A percentile compares a stretch with the other conserved stretches of the same genome.
phyloP scores from a whole-genome alignment of 805 yeast species.

The Yamadazyma endophytica region DNA sequence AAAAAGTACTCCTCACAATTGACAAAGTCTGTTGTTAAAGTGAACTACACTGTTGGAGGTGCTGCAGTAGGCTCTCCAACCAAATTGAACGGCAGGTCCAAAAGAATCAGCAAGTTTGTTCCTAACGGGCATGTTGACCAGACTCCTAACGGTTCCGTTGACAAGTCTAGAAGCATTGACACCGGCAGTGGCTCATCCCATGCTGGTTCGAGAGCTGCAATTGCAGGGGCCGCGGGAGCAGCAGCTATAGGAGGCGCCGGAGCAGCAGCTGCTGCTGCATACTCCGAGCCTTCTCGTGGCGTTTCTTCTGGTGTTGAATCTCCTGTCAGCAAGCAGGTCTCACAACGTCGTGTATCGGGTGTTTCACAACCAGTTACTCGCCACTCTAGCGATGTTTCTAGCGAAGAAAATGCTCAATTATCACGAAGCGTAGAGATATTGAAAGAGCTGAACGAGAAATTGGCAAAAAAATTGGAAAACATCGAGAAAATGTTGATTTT shows the following conservation, averaged over 20 bases:
- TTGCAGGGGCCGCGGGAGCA: slow-evolving; percentile 6
- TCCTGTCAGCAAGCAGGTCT: slow-evolving; percentile 2
- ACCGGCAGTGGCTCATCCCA: neutral
- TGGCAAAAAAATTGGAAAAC: slow-evolving; percentile 43
- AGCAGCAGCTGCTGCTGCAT: slow-evolving; percentile 5
- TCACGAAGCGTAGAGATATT: slow-evolving; percentile 35
- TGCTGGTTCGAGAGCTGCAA: slow-evolving; percentile 3
- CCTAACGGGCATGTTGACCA: slow-evolving; percentile 9
- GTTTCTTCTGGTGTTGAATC: slow-evolving; percentile 1
- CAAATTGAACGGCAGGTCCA: slow-evolving; percentile 13
- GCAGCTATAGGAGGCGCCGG: slow-evolving; percentile 5
- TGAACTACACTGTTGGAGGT: slow-evolving; percentile 42
- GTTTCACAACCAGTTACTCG: neutral
- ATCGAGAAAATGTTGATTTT: slow-evolving; percentile 37
- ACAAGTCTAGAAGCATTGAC: too few relatives aligned
- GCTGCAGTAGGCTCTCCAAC: slow-evolving; percentile 4
- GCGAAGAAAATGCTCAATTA: slow-evolving; percentile 10
- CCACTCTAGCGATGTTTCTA: slow-evolving; percentile 6
- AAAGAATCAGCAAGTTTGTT: slow-evolving; percentile 13
- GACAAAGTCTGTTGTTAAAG: slow-evolving; percentile 61
- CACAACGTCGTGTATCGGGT: slow-evolving; percentile 2
- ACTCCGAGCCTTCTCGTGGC: neutral
- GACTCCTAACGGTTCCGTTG: neutral
- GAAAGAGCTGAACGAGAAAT: slow-evolving; percentile 34
- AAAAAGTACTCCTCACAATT: slow-evolving; percentile 50